These are phyloP conservation scores for Taiozyma onychis DNA, from an alignment of 1,139 yeast species.

Conservation along the genomic window DNA sequence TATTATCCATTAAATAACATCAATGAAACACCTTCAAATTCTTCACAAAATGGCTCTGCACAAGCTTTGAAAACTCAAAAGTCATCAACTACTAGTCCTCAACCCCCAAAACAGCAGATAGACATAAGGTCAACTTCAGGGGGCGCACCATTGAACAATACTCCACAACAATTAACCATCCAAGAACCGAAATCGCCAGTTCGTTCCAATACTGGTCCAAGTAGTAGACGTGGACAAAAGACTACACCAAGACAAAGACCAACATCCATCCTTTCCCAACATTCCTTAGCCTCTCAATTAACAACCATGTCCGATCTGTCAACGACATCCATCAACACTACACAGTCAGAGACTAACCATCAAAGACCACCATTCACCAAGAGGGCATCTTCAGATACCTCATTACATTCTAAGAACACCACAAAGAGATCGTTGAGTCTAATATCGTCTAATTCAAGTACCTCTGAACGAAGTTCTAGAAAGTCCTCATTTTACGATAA, in stretches of 20 bases:
- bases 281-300: conserved; percentile 35
- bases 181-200: conserved; percentile 20
- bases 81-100: not conserved
- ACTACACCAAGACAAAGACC: conserved; percentile 41
- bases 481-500: conserved; percentile 35
- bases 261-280: conserved; percentile 60
- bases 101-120: not conserved
- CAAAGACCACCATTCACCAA: conserved; percentile 20
- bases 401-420: conserved; percentile 13
- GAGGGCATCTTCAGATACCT: conserved; percentile 21
- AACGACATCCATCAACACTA: conserved; percentile 13
- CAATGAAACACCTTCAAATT: not conserved
- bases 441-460: conserved; percentile 35
- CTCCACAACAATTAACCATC: conserved; percentile 9
- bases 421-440: conserved; percentile 30
- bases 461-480: conserved; percentile 35
- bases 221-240: not conserved
- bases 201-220: conserved; percentile 3
- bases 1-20: conserved; percentile 1
- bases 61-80: not conserved
- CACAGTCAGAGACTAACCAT: conserved; percentile 8
- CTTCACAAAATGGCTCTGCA: not conserved
- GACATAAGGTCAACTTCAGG: not conserved
- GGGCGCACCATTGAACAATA: not conserved
- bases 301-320: conserved; percentile 21